Conservation (phyloP, 495 filamentous ascomycete genomes). For the Penicillium silybi region DNA sequence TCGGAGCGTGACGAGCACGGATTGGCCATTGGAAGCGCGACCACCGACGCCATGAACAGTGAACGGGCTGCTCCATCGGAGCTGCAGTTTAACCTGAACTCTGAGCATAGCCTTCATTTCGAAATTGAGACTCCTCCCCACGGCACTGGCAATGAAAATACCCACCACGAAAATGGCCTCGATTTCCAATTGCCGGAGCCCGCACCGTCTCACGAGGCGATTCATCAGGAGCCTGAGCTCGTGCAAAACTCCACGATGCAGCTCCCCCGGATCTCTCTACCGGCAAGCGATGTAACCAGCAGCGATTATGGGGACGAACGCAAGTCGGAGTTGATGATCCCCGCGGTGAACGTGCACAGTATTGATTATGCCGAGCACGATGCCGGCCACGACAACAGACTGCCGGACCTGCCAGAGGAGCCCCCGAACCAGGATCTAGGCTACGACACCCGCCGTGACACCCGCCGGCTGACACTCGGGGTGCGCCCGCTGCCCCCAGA, state of each 20-base stretch:
- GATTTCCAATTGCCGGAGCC: conserved; percentile 24
- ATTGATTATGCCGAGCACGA: conserved; percentile 19
- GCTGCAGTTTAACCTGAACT: conserved; percentile 12
- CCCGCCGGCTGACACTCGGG: conserved; percentile 76
- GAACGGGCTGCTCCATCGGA: conserved; percentile 30
- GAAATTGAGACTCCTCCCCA: conserved; percentile 7
- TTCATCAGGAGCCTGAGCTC: conserved; percentile 6
- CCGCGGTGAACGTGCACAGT: conserved; percentile 29
- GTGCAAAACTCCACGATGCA: conserved; percentile 21
- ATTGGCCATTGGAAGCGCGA: conserved; percentile 10
- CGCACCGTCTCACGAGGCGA: neutral
- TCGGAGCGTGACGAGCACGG: conserved; percentile 14
- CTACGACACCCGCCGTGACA: conserved; percentile 50
- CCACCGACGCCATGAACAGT: conserved; percentile 35
- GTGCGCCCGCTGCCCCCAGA: conserved; percentile 90
- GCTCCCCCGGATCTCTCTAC: conserved; percentile 41
- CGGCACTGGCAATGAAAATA: neutral
- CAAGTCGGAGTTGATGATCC: conserved; percentile 45
- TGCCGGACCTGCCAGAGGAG: conserved; percentile 23
- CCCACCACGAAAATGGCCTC: conserved; percentile 19
- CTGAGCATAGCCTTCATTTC: conserved; percentile 19
- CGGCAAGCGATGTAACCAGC: conserved; percentile 46
- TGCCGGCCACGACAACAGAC: conserved; percentile 4
- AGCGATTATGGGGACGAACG: conserved; percentile 61
- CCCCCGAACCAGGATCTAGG: conserved; percentile 20